Base-by-base conservation (phyloP, 352 stramenopile genomes). In the Pythium phragmiticola region DNA sequence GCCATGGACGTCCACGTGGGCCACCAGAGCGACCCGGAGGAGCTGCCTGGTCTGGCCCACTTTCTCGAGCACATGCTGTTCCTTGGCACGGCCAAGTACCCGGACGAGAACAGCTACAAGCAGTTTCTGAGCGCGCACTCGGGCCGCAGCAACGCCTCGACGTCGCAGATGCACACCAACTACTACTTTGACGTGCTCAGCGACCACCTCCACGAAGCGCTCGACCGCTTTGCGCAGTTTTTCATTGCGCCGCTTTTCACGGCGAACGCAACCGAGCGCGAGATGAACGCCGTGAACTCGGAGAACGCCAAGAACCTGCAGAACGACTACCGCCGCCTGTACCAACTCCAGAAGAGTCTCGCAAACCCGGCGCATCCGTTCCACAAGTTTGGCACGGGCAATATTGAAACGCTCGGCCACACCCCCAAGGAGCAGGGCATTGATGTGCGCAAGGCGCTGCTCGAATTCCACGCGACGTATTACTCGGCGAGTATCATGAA, bases 61-160 rank as follows among this genome's bases (percentile, higher is more conserved):
- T 97, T 99, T 51, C 64, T 87, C 42, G 96, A 99, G 73, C 96
- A 99, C 83, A 98, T 99, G 95, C 74, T 99, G 5, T 99, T 99
- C 68, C 72, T 99, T 5, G 97, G 97, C 13, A 99, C 96, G 30
- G 69, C 87, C 47, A 96, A 98, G 68, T 99, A 98, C 73, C 96
- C 97, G 6, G 80, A 98, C 43, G 96, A 99, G 76, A 96, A 98
- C 75, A 95, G 82, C 39, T 99, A 98, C 74, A 89, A 92, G 68
- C 76, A 88, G 59, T 99, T 94, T 66, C 68, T 99, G n/a, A 90
- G 82, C 45, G 73, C 83, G 11, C 95, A 99, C 74, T 96, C 95
- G 65, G 97, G 97, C 0, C 86, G 79, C 21, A 97, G 84, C 65
- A 99, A 99, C 78, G 97, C 97, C 28, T 99, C 96, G 56, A 99